A percentile compares a stretch with the other conserved stretches of the same genome.
Conservation (phyloP, 345 rosid species). For the Lepidium aucheri region DNA sequence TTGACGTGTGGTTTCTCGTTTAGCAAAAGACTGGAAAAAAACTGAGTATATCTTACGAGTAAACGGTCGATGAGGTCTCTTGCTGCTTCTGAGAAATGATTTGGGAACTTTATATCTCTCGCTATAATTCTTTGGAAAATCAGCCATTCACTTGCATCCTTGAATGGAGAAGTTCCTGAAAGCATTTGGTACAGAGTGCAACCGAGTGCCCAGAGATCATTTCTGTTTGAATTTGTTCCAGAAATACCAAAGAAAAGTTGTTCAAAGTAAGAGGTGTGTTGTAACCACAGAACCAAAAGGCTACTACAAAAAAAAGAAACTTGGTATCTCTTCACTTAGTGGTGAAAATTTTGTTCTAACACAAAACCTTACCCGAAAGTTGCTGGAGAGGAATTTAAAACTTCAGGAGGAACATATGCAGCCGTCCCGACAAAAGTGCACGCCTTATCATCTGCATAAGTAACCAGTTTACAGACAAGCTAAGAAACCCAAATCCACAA, state of each 20-base stretch:
- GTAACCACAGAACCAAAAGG: conserved; percentile 12
- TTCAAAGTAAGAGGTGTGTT: conserved; percentile 17
- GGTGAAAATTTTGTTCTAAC: background rate
- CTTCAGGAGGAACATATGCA: conserved; percentile 98
- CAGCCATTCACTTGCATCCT: conserved; percentile 98
- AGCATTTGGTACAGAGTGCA: conserved; percentile 99
- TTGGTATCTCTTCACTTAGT: background rate
- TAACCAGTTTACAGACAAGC: background rate
- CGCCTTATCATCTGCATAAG: conserved; percentile 76
- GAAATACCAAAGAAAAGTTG: conserved; percentile 21
- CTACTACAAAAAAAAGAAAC: background rate
- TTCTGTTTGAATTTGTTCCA: conserved; percentile 55
- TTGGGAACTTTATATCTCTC: conserved; percentile 82
- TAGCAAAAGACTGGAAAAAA: conserved; percentile 3
- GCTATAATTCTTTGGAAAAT: conserved; percentile 95
- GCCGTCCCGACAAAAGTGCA: conserved; percentile 97
- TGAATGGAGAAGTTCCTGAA: conserved; percentile 97
- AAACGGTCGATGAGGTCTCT: conserved; percentile 76
- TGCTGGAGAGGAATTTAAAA: conserved; percentile 96
- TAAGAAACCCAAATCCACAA: background rate
- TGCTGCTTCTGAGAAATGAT: conserved; percentile 83
- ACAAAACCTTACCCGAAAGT: conserved; percentile 72
- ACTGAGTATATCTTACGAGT: conserved; percentile 48
- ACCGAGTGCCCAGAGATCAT: conserved; percentile 99
- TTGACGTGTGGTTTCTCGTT: background rate